phyloP scores from a whole-genome alignment of 805 yeast species.

The Kodamaea restingae region DNA sequence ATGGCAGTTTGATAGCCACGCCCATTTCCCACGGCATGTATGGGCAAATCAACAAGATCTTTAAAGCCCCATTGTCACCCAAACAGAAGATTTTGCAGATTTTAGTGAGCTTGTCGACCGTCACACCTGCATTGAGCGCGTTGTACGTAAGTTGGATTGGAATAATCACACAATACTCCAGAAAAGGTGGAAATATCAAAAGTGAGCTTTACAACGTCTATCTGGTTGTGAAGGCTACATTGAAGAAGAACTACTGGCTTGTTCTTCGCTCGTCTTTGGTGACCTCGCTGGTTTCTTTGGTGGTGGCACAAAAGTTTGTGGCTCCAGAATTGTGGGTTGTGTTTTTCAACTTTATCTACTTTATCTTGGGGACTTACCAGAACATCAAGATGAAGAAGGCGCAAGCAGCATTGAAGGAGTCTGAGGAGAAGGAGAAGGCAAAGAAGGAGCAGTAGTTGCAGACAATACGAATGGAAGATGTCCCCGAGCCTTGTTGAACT shows the following conservation, averaged over 20 bases:
- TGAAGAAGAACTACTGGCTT: constrained; percentile 41
- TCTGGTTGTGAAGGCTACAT: constrained; percentile 24
- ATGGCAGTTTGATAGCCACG: constrained; percentile 51
- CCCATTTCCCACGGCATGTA: constrained; percentile 58
- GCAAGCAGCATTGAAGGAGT: constrained; percentile 8
- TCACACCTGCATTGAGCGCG: constrained; percentile 51
- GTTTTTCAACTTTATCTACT: constrained; percentile 55
- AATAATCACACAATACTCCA: constrained; percentile 40
- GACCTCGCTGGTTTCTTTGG: constrained; percentile 49
- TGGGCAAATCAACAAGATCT: constrained; percentile 36
- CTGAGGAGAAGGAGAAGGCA: constrained; percentile 8
- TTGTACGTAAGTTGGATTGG: constrained; percentile 52
- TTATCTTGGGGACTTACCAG: constrained; percentile 58
- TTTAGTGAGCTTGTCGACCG: constrained; percentile 46
- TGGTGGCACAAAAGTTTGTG: constrained; percentile 54
- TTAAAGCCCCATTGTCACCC: constrained; percentile 36
- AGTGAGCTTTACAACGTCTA: constrained; percentile 12
- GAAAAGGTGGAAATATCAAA: constrained; percentile 6
- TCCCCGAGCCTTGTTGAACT: too few relatives aligned
- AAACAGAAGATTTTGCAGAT: constrained; percentile 47
- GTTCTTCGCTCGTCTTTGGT: constrained; percentile 51
- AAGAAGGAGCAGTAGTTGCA: constrained; percentile 7
- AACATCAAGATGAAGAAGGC: constrained; percentile 50
- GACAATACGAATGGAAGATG: neutral
- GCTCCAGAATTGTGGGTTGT: constrained; percentile 62